Evolutionary conservation across 2,329 filamentous ascomycete species (phyloP).

Genomic region (Penicillium sp.): DNA sequence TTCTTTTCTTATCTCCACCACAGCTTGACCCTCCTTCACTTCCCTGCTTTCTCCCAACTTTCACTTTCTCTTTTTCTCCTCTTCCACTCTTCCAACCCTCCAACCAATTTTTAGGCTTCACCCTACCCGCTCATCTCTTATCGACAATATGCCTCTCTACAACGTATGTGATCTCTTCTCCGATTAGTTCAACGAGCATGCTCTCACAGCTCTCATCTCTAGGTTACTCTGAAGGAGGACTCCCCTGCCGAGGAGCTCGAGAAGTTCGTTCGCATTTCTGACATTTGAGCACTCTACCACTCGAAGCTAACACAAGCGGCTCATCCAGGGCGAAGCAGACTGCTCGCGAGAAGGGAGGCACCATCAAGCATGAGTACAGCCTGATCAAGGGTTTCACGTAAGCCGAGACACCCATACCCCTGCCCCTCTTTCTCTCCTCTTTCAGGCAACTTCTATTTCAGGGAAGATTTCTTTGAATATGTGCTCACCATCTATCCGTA

Average conservation of each 20-base stretch:
- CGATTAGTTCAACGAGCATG: not conserved
- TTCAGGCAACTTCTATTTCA: too few relatives aligned
- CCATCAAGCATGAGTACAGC: conserved; percentile 80
- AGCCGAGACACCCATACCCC: conserved; percentile 39
- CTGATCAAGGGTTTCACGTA: conserved; percentile 95
- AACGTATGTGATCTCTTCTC: conserved; percentile 34
- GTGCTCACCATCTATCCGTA: conserved; percentile 43
- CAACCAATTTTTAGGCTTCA: not conserved
- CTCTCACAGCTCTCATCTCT: conserved; percentile 11
- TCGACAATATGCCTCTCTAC: conserved; percentile 42
- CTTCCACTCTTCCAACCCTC: not conserved
- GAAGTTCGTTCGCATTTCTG: conserved; percentile 56
- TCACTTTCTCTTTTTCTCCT: not conserved
- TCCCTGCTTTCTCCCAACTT: not conserved
- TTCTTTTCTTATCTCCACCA: conserved; percentile 13
- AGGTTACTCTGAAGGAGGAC: conserved; percentile 81
- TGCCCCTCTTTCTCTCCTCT: not conserved
- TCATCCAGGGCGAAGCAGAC: conserved; percentile 72
- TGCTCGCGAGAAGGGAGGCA: conserved; percentile 75
- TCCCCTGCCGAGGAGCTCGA: conserved; percentile 69
- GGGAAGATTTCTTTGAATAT: not conserved
- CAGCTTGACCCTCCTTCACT: not conserved
- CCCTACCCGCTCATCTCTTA: not conserved
- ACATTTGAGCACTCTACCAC: not conserved
- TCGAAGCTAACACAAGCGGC: conserved; percentile 14